phyloP scores from a whole-genome alignment of 2,329 filamentous ascomycete species.

The Aureobasidium sp. region DNA sequence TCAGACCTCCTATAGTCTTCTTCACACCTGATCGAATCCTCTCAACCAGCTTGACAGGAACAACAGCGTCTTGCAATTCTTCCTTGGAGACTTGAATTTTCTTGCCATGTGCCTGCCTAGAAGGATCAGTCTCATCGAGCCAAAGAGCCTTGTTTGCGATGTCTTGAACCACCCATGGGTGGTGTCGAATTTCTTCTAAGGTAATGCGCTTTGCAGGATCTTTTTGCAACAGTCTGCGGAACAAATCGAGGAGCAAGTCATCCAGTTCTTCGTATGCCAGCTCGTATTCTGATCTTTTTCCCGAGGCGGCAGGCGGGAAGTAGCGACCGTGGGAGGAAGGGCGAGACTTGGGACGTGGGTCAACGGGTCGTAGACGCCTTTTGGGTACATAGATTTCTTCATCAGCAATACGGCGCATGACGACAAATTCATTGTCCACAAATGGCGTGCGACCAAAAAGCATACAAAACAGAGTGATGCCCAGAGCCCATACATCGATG shows the following conservation, averaged over 20 bases:
- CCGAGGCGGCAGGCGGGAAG: conserved; percentile 43
- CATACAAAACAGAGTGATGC: conserved; percentile 91
- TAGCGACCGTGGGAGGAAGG: conserved; percentile 41
- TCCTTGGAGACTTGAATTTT: conserved; percentile 88
- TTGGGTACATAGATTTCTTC: conserved; percentile 86
- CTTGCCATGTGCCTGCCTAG: conserved; percentile 66
- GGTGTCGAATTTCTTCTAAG: conserved; percentile 84
- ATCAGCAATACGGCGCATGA: conserved; percentile 87
- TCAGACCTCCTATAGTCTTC: conserved; percentile 45
- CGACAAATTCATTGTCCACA: conserved; percentile 81
- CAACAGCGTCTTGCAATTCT: conserved; percentile 84
- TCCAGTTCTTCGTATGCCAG: conserved; percentile 81
- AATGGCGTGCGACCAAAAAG: conserved; percentile 93
- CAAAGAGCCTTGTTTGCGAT: conserved; percentile 68
- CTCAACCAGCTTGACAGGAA: conserved; percentile 80
- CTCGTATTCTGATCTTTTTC: conserved; percentile 69
- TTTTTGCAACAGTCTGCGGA: conserved; percentile 75
- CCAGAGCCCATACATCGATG: conserved; percentile 95
- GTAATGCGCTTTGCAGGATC: conserved; percentile 84
- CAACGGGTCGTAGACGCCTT: conserved; percentile 68
- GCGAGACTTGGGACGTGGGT: conserved; percentile 39
- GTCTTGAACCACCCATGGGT: conserved; percentile 81
- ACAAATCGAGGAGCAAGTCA: conserved; percentile 68
- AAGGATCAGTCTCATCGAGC: conserved; percentile 92
- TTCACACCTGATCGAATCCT: conserved; percentile 71